Evolutionary conservation across 2,329 filamentous ascomycete species (phyloP).

Genomic region (Fusarium scirpi): DNA sequence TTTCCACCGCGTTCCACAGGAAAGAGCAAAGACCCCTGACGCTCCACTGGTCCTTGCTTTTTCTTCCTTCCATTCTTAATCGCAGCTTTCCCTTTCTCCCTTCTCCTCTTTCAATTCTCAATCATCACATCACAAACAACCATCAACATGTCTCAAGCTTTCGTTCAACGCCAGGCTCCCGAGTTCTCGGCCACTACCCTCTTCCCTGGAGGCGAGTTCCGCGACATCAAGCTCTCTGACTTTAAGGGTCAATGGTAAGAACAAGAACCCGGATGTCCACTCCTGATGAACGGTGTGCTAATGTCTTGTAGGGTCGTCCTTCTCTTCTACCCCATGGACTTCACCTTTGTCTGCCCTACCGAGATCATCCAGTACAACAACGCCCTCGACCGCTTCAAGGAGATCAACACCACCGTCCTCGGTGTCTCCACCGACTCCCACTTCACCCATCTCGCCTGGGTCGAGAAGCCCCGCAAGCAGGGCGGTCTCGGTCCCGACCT

Average conservation of each 20-base stretch:
- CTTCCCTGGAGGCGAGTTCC: slow-evolving; percentile 62
- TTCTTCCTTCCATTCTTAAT: slow-evolving; percentile 11
- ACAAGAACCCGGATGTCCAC: too few relatives aligned
- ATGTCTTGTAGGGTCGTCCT: slow-evolving; percentile 67
- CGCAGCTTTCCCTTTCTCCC: not conserved
- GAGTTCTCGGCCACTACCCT: slow-evolving; percentile 63
- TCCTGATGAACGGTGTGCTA: too few relatives aligned
- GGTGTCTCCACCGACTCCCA: slow-evolving; percentile 73
- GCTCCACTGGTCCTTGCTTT: slow-evolving; percentile 35
- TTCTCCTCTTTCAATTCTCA: not conserved
- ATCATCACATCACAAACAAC: not conserved
- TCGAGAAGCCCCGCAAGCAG: slow-evolving; percentile 67
- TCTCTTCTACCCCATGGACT: slow-evolving; percentile 75
- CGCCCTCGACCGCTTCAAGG: slow-evolving; percentile 68
- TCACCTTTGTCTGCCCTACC: slow-evolving; percentile 75
- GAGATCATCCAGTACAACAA: slow-evolving; percentile 75
- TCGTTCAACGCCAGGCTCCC: slow-evolving; percentile 63
- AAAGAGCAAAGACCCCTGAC: slow-evolving; percentile 22
- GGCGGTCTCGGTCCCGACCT: slow-evolving; percentile 71
- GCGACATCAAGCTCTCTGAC: slow-evolving; percentile 59
- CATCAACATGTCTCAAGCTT: slow-evolving; percentile 57
- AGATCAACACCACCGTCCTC: slow-evolving; percentile 69
- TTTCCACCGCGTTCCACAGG: slow-evolving; percentile 33
- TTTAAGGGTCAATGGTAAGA: slow-evolving; percentile 61
- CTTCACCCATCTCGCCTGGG: slow-evolving; percentile 69